Evolutionary conservation across 2,329 filamentous ascomycete genomes (phyloP).

Genomic region (Phaeosphaeriaceae sp.): DNA sequence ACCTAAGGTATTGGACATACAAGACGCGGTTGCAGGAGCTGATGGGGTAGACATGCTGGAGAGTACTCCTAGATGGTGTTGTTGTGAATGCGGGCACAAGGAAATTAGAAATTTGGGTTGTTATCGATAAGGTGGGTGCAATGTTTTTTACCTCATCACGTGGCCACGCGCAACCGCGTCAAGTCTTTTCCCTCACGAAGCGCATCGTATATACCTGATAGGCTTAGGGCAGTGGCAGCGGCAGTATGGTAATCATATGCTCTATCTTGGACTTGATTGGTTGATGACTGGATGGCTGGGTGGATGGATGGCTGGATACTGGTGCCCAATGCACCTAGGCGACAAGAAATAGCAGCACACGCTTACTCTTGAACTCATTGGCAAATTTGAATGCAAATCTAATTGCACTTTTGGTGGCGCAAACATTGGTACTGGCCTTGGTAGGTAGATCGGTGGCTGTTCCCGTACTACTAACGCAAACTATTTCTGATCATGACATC

Average conservation of each 20-base stretch:
- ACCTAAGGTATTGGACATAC: not conserved
- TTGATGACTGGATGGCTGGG: slow-evolving; percentile 1
- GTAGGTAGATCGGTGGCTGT: not conserved
- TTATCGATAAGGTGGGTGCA: slow-evolving; percentile 3
- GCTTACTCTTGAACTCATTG: no score
- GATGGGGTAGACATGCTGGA: slow-evolving; percentile 7
- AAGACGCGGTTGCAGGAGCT: not conserved
- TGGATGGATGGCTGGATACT: no score
- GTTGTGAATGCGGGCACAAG: not conserved
- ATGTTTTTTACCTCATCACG: not conserved
- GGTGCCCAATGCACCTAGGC: no score
- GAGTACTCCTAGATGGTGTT: not conserved
- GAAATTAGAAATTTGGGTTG: not conserved
- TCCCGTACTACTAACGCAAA: not conserved
- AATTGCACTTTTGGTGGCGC: not conserved
- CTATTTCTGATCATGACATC: slow-evolving; percentile 1
- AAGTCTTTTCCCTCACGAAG: not conserved
- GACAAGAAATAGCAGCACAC: no score
- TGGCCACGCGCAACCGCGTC: slow-evolving; percentile 2
- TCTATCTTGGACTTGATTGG: not conserved
- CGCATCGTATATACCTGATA: no score
- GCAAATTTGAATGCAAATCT: no score
- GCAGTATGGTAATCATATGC: no score
- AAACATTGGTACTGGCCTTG: not conserved
- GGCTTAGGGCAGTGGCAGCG: no score